phyloP scores from a whole-genome alignment of 2,329 filamentous ascomycete species.

The Aciculosporium take region DNA sequence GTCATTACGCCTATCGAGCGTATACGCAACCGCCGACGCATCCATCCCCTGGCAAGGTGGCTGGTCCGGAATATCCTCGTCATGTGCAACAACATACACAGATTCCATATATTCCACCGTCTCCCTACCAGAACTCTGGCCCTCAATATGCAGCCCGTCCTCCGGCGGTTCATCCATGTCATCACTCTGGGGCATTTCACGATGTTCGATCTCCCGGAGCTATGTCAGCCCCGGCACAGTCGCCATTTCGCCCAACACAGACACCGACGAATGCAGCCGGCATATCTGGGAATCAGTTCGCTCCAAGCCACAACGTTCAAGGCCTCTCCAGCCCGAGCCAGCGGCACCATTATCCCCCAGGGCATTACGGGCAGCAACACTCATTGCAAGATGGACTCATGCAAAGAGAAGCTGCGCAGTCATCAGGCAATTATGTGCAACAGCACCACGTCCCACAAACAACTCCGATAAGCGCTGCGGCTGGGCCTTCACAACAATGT shows the following conservation, averaged over 20 bases:
- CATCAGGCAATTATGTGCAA: constrained; percentile 27
- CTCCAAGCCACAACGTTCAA: constrained; percentile 26
- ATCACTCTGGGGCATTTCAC: constrained; percentile 28
- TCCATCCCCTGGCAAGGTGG: constrained; percentile 32
- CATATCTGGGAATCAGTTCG: constrained; percentile 36
- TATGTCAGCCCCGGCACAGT: constrained; percentile 20
- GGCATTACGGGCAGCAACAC: constrained; percentile 25
- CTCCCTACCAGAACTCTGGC: constrained; percentile 24
- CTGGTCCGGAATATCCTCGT: constrained; percentile 30
- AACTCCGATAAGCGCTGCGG: constrained; percentile 32
- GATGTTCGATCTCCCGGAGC: constrained; percentile 36
- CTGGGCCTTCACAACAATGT: constrained; percentile 20
- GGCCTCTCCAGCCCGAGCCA: constrained; percentile 35
- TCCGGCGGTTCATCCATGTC: constrained; percentile 23
- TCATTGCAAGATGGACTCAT: constrained; percentile 31
- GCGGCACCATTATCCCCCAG: constrained; percentile 36
- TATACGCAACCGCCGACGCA: constrained; percentile 28
- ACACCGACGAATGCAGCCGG: constrained; percentile 26
- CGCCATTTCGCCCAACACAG: constrained; percentile 35
- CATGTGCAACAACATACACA: constrained; percentile 17
- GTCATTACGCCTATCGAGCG: constrained; percentile 35
- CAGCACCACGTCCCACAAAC: constrained; percentile 32
- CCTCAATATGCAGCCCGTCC: constrained; percentile 28
- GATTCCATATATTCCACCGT: constrained; percentile 23
- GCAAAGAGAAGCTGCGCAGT: constrained; percentile 23